Evolutionary conservation across 352 stramenopile genomes (phyloP).

Genomic region (Pythium pyrilobum): DNA sequence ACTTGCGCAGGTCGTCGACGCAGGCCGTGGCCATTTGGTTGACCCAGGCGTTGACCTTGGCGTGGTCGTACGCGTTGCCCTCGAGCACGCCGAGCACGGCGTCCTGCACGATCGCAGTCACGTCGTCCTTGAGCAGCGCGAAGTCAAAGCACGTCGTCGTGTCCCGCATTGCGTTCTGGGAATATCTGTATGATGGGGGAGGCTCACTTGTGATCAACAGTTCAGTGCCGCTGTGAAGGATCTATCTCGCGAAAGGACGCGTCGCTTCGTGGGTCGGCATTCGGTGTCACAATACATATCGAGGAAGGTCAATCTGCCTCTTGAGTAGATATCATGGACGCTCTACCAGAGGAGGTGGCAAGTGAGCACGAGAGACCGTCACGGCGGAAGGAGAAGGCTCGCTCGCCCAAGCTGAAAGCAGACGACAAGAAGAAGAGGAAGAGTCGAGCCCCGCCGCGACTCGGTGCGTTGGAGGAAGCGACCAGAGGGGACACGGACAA

Average conservation of each 20-base stretch:
- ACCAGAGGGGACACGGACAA: not conserved
- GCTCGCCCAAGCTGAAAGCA: not conserved
- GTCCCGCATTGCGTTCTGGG: constrained; percentile 18
- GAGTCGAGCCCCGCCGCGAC: no score
- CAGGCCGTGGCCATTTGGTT: constrained; percentile 61
- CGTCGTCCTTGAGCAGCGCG: constrained; percentile 63
- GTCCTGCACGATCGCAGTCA: constrained; percentile 68
- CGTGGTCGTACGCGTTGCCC: constrained; percentile 73
- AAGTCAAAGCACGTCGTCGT: constrained; percentile 59
- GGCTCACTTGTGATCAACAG: no score
- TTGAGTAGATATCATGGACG: no score
- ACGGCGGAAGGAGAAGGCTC: no score
- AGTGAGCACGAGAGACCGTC: no score
- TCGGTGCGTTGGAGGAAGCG: no score
- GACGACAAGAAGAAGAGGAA: no score
- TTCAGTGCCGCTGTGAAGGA: no score
- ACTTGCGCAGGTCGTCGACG: constrained; percentile 55
- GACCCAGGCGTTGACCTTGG: constrained; percentile 74
- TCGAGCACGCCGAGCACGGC: constrained; percentile 66
- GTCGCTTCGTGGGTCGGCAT: constrained; percentile 3
- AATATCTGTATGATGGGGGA: no score
- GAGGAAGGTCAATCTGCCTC: not conserved
- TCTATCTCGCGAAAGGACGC: constrained; percentile 13
- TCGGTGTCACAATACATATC: not conserved
- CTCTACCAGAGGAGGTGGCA: no score